Base-by-base conservation (phyloP, 768 basidiomycete species). In the Pleurotus ostreatus region DNA sequence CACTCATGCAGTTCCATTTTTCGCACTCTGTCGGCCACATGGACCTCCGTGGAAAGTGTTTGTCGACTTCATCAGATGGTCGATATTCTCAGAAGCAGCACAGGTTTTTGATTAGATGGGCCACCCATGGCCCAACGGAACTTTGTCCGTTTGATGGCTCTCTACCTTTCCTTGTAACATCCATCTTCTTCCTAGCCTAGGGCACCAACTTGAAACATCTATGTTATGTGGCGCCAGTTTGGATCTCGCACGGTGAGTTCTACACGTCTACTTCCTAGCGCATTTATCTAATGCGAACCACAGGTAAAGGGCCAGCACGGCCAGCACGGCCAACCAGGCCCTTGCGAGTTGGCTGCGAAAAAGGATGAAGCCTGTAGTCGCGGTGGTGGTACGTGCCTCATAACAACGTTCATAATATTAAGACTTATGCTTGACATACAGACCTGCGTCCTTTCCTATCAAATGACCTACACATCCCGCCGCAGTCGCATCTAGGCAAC, bases 61-160 rank as follows among this genome's bases (percentile, higher is more conserved):
- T 41, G 51, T 40, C 18, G 37, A 41, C 16, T 40, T 53, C 51
- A 53, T 53, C 51, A 53, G 51, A 53, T 41, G 51, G 20, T 40
- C n/a, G 20, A 53, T 39, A 9, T 53, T 38, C 34, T 15, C 13
- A 47, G 30, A 34, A 34, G 30, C 23, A 47, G 13, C 23, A 47
- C 23, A 15, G 23, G 23, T 20, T 47, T 25, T 9, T 47, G 16
- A 25, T 23, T n/a, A 16, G 43, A 12, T 22, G n/a, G 20, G n/a
- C 43, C 43, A 44, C 7, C 16, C 8, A 47, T 15, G 13, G 46
- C 23, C 23, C 37, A 39, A 41, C 39, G 34, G 51, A 53, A 16
- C 51, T 53, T 53, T 41, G 39, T 53, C 51, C 18, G 39, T 25
- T 41, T 53, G 51, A 53, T 53, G 34, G 38, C 18, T 38, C 22